phyloP scores from a whole-genome alignment of 345 rosid species.

The Abelmoschus esculentus region DNA sequence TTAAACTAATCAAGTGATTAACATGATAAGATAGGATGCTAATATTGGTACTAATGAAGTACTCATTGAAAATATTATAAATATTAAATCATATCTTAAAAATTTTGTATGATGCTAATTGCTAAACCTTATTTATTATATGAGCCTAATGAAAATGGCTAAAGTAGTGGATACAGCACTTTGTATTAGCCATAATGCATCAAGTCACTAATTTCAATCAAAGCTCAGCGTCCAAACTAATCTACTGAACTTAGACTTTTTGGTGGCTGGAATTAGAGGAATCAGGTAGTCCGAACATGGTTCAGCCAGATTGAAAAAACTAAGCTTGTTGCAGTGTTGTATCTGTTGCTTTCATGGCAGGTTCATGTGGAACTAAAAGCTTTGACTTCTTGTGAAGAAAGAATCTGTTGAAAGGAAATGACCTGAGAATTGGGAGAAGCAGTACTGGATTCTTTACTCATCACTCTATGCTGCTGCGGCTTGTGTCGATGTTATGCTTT shows the following conservation, averaged over 20 bases:
- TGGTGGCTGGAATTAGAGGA: neutral
- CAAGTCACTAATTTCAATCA: neutral
- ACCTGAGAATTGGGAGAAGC: neutral
- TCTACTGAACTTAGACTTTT: neutral
- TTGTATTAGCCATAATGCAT: neutral
- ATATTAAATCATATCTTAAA: neutral
- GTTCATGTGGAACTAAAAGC: neutral
- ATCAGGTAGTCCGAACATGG: neutral
- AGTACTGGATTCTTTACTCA: neutral
- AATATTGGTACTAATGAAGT: conserved; percentile 1
- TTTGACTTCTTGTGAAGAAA: neutral
- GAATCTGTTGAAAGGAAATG: conserved; percentile 9
- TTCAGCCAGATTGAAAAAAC: no score
- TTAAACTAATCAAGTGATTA: neutral
- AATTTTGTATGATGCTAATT: neutral
- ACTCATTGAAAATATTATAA: neutral
- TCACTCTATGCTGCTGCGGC: no score
- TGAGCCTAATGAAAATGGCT: neutral
- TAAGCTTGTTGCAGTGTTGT: neutral
- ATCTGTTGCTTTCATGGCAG: neutral
- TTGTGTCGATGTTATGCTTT: no score
- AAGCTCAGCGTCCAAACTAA: conserved; percentile 12
- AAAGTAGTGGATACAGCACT: conserved; percentile 3
- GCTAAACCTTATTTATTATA: neutral
- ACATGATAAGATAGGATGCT: neutral